A percentile compares a stretch with the other conserved stretches of the same genome.
These are phyloP conservation scores for Ambrosia artemisiifolia DNA, from an alignment of 129 eudicot genomes.

Conservation along the genomic window DNA sequence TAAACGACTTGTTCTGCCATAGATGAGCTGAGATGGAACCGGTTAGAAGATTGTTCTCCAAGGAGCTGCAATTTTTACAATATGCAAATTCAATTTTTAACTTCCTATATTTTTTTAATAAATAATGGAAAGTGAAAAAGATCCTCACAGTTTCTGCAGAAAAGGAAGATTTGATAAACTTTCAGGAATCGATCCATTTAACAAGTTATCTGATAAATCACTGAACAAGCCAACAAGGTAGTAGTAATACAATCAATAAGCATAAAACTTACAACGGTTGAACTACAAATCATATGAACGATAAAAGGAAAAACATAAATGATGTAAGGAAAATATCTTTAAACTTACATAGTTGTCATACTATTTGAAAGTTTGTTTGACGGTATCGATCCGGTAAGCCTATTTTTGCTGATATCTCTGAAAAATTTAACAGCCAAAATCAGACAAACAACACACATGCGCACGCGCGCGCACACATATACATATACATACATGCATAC, in stretches of 20 bases:
- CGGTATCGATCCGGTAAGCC: conserved; percentile 60
- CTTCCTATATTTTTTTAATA: background rate
- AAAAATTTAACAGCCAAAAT: conserved; percentile 8
- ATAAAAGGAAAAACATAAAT: background rate
- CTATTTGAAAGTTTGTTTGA: conserved; percentile 44
- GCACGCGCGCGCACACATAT: background rate
- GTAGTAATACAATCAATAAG: background rate
- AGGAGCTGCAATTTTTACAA: conserved; percentile 47
- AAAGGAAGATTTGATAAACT: conserved; percentile 57
- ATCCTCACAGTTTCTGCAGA: conserved; percentile 72
- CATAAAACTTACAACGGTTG: background rate
- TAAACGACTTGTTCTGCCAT: conserved; percentile 59
- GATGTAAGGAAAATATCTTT: background rate
- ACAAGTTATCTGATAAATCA: conserved; percentile 51
- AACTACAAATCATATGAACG: background rate
- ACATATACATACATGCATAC: background rate
- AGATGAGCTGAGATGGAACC: conserved; percentile 59
- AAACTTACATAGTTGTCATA: conserved; percentile 63
- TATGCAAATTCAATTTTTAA: background rate
- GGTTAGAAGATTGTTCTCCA: conserved; percentile 50
- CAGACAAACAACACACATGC: conserved; percentile 8
- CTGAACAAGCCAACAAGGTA: conserved; percentile 53
- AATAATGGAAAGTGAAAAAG: background rate
- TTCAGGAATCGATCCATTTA: conserved; percentile 67
- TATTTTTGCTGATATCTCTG: conserved; percentile 79